Evolutionary conservation across 805 yeast genomes (phyloP).

Genomic region (Wickerhamiella alocasiicola): DNA sequence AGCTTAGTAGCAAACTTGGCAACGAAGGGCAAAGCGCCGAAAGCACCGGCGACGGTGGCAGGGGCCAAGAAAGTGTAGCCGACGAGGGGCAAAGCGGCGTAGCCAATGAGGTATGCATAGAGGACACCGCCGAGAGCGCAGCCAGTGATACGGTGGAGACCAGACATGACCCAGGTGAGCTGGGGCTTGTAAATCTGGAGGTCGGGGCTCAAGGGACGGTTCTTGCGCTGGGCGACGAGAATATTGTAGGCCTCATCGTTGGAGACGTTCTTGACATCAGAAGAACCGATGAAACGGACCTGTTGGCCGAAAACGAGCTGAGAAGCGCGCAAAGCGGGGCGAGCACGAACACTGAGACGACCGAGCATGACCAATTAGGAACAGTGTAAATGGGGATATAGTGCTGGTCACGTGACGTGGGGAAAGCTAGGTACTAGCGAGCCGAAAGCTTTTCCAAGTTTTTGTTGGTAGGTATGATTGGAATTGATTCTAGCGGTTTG

Average conservation of each 20-base stretch:
- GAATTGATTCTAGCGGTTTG: too few species aligned
- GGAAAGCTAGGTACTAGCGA: too few species aligned
- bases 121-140: conserved; percentile 67
- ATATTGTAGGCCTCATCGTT: conserved; percentile 53
- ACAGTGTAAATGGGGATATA: too few species aligned
- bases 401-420: too few species aligned
- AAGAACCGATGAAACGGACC: not conserved
- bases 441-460: too few species aligned
- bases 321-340: conserved; percentile 12
- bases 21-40: conserved; percentile 52
- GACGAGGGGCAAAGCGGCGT: conserved; percentile 54
- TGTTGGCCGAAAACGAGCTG: conserved; percentile 10
- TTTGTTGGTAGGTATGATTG: too few species aligned
- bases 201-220: conserved; percentile 88
- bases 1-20: conserved; percentile 56
- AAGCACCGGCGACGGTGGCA: conserved; percentile 38
- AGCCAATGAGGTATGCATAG: conserved; percentile 64
- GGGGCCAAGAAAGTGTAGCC: conserved; percentile 43
- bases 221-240: conserved; percentile 66
- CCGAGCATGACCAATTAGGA: conserved; percentile 9
- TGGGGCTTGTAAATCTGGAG: conserved; percentile 84
- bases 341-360: conserved; percentile 7
- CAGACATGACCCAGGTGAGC: conserved; percentile 68
- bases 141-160: conserved; percentile 80
- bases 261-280: conserved; percentile 38